Evolutionary conservation across 1,284 basidiomycete species (phyloP), one percentile per base, ranked within the genome.

Genomic region (Neotropicomus parvogracilis): DNA sequence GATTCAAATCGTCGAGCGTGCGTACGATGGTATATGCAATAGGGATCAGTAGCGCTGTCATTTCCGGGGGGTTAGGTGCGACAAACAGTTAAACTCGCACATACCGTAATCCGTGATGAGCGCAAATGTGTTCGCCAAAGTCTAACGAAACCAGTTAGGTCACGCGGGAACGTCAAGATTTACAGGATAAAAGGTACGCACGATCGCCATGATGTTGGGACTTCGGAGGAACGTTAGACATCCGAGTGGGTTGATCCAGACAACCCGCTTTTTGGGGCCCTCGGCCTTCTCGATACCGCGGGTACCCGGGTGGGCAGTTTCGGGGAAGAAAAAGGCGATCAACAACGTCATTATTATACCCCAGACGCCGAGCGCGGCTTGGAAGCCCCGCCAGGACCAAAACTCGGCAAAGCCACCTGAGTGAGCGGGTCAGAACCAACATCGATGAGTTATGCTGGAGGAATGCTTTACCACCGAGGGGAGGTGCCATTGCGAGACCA

Each of bases 341-440:
- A 76, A 58, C 0, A 76, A 21, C 27, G 81, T 69, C 1, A 75
- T 71, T 3, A 76, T 48, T 0, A 75, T 53, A 4, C 76, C 77
- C 29, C 71, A 63, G 0, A 71, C 58, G 2, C 75, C 78, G 3
- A 88, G 52, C 0, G 66, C 58, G 28, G 68, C 66, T 63, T 91
- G 87, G 61, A 85, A 80, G 2, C 75, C 60, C 3, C 87, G 75
- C 89, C 89, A 91, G 0, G 85, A 83, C 33, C 71, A 72, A 52
- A 81, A 82, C 45, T 80, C 67, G 0, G 81, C 70, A 0, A 72
- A 66, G 17, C 71, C 24, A 32, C 79, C 80, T 67, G 14, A 24
- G 46, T 17, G 12, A 13, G 11, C 29, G 3, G 28, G 39, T 20
- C 13, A 24, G 9, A 16, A 42, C 59, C 24, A 56, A 16, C 1